A percentile compares a stretch with the other conserved stretches of the same genome.
Evolutionary conservation across 805 yeast genomes (phyloP).

Genomic region (Wickerhamiella siamensis): DNA sequence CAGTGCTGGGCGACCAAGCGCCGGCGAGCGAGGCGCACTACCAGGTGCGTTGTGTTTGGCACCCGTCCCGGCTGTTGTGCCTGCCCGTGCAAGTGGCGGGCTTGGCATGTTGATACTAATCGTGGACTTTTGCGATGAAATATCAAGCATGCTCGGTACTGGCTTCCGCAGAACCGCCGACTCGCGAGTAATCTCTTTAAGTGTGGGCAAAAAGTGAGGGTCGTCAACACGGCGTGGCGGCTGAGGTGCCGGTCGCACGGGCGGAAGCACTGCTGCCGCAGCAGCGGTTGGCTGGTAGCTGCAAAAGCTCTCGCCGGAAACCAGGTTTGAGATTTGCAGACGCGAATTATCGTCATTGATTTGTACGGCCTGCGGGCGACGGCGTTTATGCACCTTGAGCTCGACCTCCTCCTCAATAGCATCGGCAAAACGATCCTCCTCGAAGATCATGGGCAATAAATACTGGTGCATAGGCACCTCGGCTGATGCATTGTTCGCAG

Average conservation of each 20-base stretch:
- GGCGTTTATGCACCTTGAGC: conserved; percentile 15
- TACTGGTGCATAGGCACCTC: conserved; percentile 5
- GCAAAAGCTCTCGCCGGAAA: conserved; percentile 14
- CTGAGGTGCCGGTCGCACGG: conserved; percentile 15
- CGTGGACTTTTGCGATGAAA: not conserved
- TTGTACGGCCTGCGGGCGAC: conserved; percentile 1
- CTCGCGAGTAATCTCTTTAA: not conserved
- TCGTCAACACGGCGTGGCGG: conserved; percentile 7
- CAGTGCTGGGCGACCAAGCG: not conserved
- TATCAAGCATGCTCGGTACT: conserved; percentile 1
- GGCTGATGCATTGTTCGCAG: not conserved
- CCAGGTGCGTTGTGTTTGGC: not conserved
- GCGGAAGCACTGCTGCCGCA: conserved; percentile 14
- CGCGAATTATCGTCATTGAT: conserved; percentile 9
- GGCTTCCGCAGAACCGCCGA: conserved; percentile 9
- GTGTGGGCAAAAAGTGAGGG: not conserved
- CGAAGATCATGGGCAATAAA: conserved; percentile 28
- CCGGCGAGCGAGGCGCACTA: not conserved
- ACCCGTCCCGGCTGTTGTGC: not conserved
- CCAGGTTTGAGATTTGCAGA: conserved; percentile 11
- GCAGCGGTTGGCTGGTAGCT: conserved; percentile 16
- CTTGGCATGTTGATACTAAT: not conserved
- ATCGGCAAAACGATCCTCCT: conserved; percentile 28
- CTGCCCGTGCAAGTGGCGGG: not conserved
- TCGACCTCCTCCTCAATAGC: conserved; percentile 27